phyloP scores from a whole-genome alignment of 1,139 yeast genomes.

The Chernovozyma sophiae-reginae region DNA sequence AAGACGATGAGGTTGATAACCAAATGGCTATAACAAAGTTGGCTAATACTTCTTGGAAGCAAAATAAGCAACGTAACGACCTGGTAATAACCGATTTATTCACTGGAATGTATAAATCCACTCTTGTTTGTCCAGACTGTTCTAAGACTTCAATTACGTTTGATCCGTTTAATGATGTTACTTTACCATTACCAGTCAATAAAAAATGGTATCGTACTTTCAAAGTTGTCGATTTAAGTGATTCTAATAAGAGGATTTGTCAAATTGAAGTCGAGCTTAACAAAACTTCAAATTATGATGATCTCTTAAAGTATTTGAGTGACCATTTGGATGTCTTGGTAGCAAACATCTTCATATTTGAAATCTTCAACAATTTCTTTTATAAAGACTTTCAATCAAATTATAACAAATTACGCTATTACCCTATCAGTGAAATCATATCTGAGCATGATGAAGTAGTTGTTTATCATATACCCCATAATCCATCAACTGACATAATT shows the following conservation, averaged over 20 bases:
- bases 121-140: slow-evolving; percentile 85
- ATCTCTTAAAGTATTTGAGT: slow-evolving; percentile 59
- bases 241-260: slow-evolving; percentile 17
- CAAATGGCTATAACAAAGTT: slow-evolving; percentile 51
- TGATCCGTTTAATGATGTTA: slow-evolving; percentile 90
- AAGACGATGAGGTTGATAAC: slow-evolving; percentile 57
- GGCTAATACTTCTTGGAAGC: slow-evolving; percentile 77
- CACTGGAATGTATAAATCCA: slow-evolving; percentile 87
- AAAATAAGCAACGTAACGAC: slow-evolving; percentile 77
- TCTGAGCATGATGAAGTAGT: slow-evolving; percentile 59
- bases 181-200: slow-evolving; percentile 81
- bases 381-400: slow-evolving; percentile 66
- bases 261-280: slow-evolving; percentile 67
- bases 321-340: slow-evolving; percentile 43
- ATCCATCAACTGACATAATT: slow-evolving; percentile 42
- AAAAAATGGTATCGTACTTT: slow-evolving; percentile 71
- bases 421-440: slow-evolving; percentile 70
- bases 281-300: slow-evolving; percentile 61
- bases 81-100: slow-evolving; percentile 82
- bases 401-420: slow-evolving; percentile 53
- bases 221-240: slow-evolving; percentile 55
- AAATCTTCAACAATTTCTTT: slow-evolving; percentile 65
- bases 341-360: slow-evolving; percentile 55
- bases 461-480: slow-evolving; percentile 62
- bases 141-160: slow-evolving; percentile 79